These are phyloP conservation scores for Alternaria brassicae DNA, from an alignment of 2,329 filamentous ascomycete species.

Conservation along the genomic window DNA sequence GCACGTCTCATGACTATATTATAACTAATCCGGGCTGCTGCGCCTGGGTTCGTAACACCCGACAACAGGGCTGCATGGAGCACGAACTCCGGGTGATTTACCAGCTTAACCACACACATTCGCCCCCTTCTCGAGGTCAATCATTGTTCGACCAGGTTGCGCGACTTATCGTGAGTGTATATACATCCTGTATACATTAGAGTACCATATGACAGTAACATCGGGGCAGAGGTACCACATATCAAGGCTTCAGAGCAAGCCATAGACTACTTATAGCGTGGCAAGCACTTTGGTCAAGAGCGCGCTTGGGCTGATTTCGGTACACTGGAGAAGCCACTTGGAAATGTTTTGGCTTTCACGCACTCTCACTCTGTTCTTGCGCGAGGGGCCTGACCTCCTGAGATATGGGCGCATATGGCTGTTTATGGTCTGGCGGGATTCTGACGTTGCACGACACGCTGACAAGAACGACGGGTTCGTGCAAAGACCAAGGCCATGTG, in stretches of 20 bases:
- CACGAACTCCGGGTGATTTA: slow-evolving; percentile 5
- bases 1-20: background rate
- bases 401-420: slow-evolving; percentile 15
- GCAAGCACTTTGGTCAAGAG: background rate
- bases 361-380: background rate
- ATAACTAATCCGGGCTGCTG: background rate
- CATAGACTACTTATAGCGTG: background rate
- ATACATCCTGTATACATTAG: background rate
- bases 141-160: background rate
- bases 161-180: background rate
- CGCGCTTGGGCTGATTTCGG: background rate
- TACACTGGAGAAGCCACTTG: background rate
- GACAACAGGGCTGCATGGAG: slow-evolving; percentile 1
- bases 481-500: slow-evolving; percentile 13
- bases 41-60: slow-evolving; percentile 3
- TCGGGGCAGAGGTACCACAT: background rate
- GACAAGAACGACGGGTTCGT: slow-evolving; percentile 2
- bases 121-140: background rate
- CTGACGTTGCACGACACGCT: slow-evolving; percentile 21
- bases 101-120: background rate
- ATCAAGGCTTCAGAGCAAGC: background rate
- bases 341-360: background rate
- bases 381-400: slow-evolving; percentile 10
- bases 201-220: background rate
- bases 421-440: slow-evolving; percentile 9